These are phyloP conservation scores for Xenoacremonium recifei DNA, from an alignment of 2,329 filamentous ascomycete species.

Conservation along the genomic window DNA sequence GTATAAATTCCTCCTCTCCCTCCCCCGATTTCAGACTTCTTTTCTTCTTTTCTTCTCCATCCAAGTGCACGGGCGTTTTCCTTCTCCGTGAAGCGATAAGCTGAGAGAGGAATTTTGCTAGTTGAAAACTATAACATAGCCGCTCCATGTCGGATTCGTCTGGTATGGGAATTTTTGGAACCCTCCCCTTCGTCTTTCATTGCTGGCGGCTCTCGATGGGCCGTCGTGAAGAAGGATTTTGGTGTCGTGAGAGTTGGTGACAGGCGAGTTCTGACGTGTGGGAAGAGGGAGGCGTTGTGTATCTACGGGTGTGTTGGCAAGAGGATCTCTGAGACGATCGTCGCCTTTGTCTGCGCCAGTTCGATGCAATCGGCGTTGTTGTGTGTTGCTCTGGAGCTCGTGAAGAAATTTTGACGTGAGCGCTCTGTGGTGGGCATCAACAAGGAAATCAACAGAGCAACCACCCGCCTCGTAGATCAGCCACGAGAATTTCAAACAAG, in stretches of 20 bases:
- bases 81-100: constrained; percentile 61
- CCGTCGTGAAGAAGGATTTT: constrained; percentile 39
- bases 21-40: constrained; percentile 27
- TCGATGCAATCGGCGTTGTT: too few relatives aligned
- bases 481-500: too few relatives aligned
- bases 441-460: too few relatives aligned
- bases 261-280: too few relatives aligned
- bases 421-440: too few relatives aligned
- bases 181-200: constrained; percentile 41
- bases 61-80: constrained; percentile 68
- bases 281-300: too few relatives aligned
- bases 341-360: too few relatives aligned
- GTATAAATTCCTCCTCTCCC: constrained; percentile 33
- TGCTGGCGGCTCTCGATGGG: constrained; percentile 32
- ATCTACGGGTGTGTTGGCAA: too few relatives aligned
- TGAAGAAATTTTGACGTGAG: too few relatives aligned
- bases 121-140: constrained; percentile 82
- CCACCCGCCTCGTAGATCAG: too few relatives aligned
- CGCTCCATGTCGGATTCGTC: constrained; percentile 65
- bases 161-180: constrained; percentile 73
- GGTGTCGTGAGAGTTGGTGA: neutral
- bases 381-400: too few relatives aligned
- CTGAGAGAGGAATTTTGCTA: constrained; percentile 83
- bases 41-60: constrained; percentile 49
- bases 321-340: too few relatives aligned